A percentile compares a stretch with the other conserved stretches of the same genome.
Evolutionary conservation across 192 early-diverging fungal genomes (phyloP).

Genomic region (Entrophospora sp.): DNA sequence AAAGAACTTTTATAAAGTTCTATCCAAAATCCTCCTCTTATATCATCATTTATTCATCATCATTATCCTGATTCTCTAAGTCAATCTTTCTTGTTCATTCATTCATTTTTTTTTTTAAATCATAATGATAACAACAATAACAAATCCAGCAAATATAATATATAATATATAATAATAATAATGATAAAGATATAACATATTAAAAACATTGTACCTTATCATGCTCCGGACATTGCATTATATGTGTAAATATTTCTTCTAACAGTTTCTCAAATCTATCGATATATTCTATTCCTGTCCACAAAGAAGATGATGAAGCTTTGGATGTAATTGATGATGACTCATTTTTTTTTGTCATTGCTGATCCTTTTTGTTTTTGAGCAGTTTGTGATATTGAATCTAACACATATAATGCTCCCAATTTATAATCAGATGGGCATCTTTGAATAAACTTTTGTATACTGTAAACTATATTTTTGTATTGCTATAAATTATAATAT

Average conservation of each 20-base stretch:
- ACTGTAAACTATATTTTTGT: slow-evolving; percentile 41
- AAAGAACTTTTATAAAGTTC: too few relatives aligned
- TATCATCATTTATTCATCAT: too few relatives aligned
- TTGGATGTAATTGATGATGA: too few relatives aligned
- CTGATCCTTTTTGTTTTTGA: slow-evolving; percentile 27
- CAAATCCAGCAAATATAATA: too few relatives aligned
- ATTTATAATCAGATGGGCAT: slow-evolving; percentile 43
- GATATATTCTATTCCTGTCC: slow-evolving; percentile 30
- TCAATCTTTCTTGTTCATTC: too few relatives aligned
- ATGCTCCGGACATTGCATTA: slow-evolving; percentile 32
- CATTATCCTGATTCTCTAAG: too few relatives aligned
- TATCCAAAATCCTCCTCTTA: too few relatives aligned
- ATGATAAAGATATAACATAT: too few relatives aligned
- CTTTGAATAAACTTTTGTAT: slow-evolving; percentile 45
- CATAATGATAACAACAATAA: too few relatives aligned
- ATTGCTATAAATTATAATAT: slow-evolving; percentile 32
- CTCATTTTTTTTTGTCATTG: slow-evolving; percentile 23
- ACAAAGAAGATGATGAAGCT: slow-evolving; percentile 3
- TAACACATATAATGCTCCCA: slow-evolving; percentile 53
- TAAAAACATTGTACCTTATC: too few relatives aligned
- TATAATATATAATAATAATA: too few relatives aligned
- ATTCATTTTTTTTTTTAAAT: too few relatives aligned
- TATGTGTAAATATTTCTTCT: slow-evolving; percentile 33
- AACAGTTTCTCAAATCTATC: slow-evolving; percentile 32
- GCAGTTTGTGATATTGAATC: slow-evolving; percentile 46